A percentile compares a stretch with the other conserved stretches of the same genome.
Conservation (phyloP, 768 basidiomycete genomes). For the Zangia roseola region DNA sequence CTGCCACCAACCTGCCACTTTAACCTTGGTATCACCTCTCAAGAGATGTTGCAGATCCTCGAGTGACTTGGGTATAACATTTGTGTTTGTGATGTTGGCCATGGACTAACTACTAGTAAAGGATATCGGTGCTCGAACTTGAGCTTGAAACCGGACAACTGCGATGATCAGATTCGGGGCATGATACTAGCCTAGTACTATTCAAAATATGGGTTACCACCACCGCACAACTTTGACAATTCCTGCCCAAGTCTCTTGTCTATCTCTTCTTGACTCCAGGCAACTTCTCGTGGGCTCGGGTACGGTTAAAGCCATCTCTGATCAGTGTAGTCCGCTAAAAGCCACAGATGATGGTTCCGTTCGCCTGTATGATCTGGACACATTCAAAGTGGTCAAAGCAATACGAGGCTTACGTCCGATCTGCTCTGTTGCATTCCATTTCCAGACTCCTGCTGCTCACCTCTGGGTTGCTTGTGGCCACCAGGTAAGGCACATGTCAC, state of each 20-base stretch:
- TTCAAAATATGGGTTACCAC: constrained; percentile 7
- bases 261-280: constrained; percentile 47
- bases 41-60: constrained; percentile 58
- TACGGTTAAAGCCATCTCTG: constrained; percentile 25
- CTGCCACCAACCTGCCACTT: constrained; percentile 76
- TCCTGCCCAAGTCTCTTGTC: constrained; percentile 52
- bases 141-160: not conserved
- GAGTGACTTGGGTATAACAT: constrained; percentile 45
- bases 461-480: constrained; percentile 69
- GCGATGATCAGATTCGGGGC: too few species aligned
- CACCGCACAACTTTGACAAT: constrained; percentile 33
- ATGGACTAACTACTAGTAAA: not conserved
- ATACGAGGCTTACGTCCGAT: constrained; percentile 60
- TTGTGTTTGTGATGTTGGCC: constrained; percentile 23
- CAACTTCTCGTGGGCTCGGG: constrained; percentile 65
- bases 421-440: constrained; percentile 56
- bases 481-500: constrained; percentile 38
- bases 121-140: too few species aligned
- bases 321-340: constrained; percentile 1
- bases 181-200: too few species aligned
- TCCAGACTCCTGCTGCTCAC: constrained; percentile 41
- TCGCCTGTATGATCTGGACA: constrained; percentile 61
- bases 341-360: constrained; percentile 66
- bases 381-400: constrained; percentile 61
- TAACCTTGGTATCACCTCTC: constrained; percentile 73